Conservation (phyloP, 345 rosid genomes). For the Clausena lansium region DNA sequence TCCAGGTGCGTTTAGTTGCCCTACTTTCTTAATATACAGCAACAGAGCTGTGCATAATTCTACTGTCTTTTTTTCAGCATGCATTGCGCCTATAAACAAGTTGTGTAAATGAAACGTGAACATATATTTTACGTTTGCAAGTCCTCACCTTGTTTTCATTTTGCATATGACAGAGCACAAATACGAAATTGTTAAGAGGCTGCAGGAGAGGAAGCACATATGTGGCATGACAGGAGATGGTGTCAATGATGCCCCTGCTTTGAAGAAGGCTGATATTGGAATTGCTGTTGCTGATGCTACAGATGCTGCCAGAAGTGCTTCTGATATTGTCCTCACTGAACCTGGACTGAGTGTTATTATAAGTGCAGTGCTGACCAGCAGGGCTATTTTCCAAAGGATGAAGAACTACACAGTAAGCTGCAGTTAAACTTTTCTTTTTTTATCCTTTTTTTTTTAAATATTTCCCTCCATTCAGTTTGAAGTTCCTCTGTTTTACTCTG, state of each 20-base stretch:
- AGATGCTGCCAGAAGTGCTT: slow-evolving; percentile 92
- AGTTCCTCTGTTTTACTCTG: neutral
- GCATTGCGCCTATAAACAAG: neutral
- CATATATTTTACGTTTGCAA: neutral
- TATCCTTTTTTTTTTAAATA: neutral
- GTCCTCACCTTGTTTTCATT: neutral
- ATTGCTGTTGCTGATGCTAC: slow-evolving; percentile 96
- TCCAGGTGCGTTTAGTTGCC: slow-evolving; percentile 51
- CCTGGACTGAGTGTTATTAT: slow-evolving; percentile 93
- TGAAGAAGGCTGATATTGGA: slow-evolving; percentile 96
- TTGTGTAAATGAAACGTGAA: neutral
- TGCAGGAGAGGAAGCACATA: slow-evolving; percentile 86
- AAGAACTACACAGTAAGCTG: slow-evolving; percentile 85
- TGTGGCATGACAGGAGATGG: slow-evolving; percentile 99
- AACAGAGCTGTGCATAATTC: neutral
- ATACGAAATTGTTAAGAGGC: slow-evolving; percentile 81
- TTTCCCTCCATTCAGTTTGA: neutral
- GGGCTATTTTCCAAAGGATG: slow-evolving; percentile 97
- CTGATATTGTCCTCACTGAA: slow-evolving; percentile 95
- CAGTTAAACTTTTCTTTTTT: neutral
- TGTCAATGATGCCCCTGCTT: slow-evolving; percentile 92
- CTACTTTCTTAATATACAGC: neutral
- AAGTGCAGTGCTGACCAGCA: slow-evolving; percentile 87
- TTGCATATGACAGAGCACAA: slow-evolving; percentile 58
- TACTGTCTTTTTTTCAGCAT: neutral